Percentiles rank a stretch among this genome's conserved stretches.
phyloP scores from a whole-genome alignment of 2,329 filamentous ascomycete genomes.

The Stachybotrys echinatus region DNA sequence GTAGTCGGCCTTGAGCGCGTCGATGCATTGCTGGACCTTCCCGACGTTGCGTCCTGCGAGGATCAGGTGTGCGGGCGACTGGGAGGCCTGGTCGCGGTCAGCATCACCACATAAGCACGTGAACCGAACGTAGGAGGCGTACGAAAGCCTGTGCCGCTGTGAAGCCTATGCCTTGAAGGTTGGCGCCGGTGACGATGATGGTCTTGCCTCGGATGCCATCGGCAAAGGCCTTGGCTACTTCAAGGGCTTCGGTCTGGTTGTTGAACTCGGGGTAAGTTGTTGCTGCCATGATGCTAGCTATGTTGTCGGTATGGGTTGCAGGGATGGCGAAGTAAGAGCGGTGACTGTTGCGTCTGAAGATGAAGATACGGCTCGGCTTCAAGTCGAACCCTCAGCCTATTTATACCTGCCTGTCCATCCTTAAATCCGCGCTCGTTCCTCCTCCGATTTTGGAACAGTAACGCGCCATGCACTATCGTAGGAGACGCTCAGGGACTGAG shows the following conservation, averaged over 20 bases:
- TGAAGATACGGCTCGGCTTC: too few species aligned
- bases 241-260: constrained; percentile 9
- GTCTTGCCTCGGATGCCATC: constrained; percentile 21
- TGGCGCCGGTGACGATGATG: constrained; percentile 30
- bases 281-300: constrained; percentile 9
- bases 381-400: too few species aligned
- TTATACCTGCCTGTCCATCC: too few species aligned
- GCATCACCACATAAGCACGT: background rate
- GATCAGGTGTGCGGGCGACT: constrained; percentile 29
- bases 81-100: constrained; percentile 9
- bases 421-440: too few species aligned
- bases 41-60: constrained; percentile 31
- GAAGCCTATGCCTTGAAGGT: constrained; percentile 28
- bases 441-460: too few species aligned
- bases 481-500: too few species aligned
- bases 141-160: constrained; percentile 23
- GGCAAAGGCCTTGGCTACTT: constrained; percentile 14
- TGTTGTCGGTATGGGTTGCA: background rate
- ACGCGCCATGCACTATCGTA: too few species aligned
- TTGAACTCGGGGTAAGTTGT: constrained; percentile 14
- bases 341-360: too few species aligned
- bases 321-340: background rate
- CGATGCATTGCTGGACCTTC: constrained; percentile 30
- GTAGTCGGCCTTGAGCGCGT: constrained; percentile 23
- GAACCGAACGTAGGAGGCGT: background rate